Evolutionary conservation across 2,329 filamentous ascomycete genomes (phyloP).

Genomic region (Nemania abortiva): DNA sequence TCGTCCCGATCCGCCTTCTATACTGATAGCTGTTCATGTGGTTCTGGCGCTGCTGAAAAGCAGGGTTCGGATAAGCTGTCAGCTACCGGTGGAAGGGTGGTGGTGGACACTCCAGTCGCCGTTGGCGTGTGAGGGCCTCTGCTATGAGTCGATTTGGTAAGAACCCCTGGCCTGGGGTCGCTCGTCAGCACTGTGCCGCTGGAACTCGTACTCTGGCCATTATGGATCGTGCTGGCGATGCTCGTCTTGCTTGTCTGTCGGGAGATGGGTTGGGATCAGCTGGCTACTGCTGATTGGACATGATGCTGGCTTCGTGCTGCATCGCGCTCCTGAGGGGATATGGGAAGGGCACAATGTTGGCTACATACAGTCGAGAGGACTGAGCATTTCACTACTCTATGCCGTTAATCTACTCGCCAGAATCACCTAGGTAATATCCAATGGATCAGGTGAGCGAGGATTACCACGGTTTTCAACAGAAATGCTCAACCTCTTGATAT

Average conservation of each 20-base stretch:
- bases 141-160: slow-evolving; percentile 83
- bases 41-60: slow-evolving; percentile 64
- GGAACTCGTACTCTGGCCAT: slow-evolving; percentile 70
- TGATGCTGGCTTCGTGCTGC: slow-evolving; percentile 40
- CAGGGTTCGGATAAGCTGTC: slow-evolving; percentile 53
- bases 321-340: slow-evolving; percentile 47
- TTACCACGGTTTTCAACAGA: slow-evolving; percentile 61
- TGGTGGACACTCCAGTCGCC: slow-evolving; percentile 69
- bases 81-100: slow-evolving; percentile 61
- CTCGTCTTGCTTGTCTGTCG: slow-evolving; percentile 39
- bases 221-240: slow-evolving; percentile 49
- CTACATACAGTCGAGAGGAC: slow-evolving; percentile 62
- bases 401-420: slow-evolving; percentile 55
- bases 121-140: slow-evolving; percentile 66
- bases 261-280: slow-evolving; percentile 48
- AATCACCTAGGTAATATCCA: slow-evolving; percentile 54
- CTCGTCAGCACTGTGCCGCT: slow-evolving; percentile 79
- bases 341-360: slow-evolving; percentile 61
- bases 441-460: slow-evolving; percentile 54
- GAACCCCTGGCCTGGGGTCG: slow-evolving; percentile 77
- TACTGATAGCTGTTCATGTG: slow-evolving; percentile 52
- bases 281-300: slow-evolving; percentile 45
- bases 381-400: slow-evolving; percentile 52
- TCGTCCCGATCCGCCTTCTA: slow-evolving; percentile 79
- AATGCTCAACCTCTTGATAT: slow-evolving; percentile 55